Conservation (phyloP, 352 stramenopile genomes). For the Lagenidium sp. region DNA sequence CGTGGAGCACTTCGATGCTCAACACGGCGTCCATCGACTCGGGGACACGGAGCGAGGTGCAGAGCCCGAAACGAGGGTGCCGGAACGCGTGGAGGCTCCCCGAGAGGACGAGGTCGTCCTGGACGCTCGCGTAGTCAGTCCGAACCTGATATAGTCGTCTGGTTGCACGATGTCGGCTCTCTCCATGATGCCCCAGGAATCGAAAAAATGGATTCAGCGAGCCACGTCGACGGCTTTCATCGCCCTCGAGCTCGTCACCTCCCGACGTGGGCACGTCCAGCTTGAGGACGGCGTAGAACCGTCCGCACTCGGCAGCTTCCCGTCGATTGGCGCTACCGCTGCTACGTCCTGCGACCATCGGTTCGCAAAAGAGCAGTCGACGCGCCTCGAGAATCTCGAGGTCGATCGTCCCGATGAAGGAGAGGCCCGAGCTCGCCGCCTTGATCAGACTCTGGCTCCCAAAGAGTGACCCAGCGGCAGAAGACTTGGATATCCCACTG, state of each 20-base stretch:
- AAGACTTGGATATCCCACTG: no score
- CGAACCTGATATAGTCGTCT: conserved; percentile 34
- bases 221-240: no score
- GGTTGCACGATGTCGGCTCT: no score
- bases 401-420: conserved; percentile 53
- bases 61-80: conserved; percentile 33
- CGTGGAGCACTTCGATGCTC: conserved; percentile 32
- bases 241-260: no score
- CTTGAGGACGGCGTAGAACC: neutral
- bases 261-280: neutral
- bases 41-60: conserved; percentile 30
- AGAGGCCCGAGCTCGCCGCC: conserved; percentile 6
- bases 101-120: conserved; percentile 35
- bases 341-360: no score
- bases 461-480: no score
- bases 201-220: no score
- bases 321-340: no score
- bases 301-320: neutral
- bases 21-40: conserved; percentile 30
- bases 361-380: no score
- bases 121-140: conserved; percentile 25
- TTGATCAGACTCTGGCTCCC: neutral
- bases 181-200: no score
- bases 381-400: conserved; percentile 52
- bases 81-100: conserved; percentile 33